A percentile compares a stretch with the other conserved stretches of the same genome.
Evolutionary conservation across 2,329 filamentous ascomycete species (phyloP).

Genomic region (Furcasterigmium furcatum): DNA sequence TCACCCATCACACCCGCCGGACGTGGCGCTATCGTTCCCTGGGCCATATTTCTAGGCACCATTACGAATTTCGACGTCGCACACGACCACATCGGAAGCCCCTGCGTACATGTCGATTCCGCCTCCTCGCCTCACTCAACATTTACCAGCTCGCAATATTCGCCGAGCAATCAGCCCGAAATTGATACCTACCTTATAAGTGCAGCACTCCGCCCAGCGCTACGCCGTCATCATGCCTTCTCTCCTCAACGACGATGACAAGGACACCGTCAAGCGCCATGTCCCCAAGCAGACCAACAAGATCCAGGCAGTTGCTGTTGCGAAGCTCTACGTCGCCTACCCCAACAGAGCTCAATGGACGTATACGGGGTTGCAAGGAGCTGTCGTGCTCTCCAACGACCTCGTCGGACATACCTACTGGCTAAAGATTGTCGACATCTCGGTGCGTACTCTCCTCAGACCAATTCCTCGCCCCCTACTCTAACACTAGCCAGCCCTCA

Average conservation of each 20-base stretch:
- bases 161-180: no score
- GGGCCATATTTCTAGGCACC: no score
- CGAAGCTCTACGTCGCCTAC: slow-evolving; percentile 88
- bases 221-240: slow-evolving; percentile 47
- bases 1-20: no score
- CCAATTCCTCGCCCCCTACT: slow-evolving; percentile 13
- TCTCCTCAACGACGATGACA: slow-evolving; percentile 86
- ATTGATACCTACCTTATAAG: no score
- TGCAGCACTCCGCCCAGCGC: no score
- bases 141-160: no score
- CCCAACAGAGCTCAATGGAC: slow-evolving; percentile 86
- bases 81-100: no score
- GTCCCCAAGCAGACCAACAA: slow-evolving; percentile 96
- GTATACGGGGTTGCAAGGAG: slow-evolving; percentile 90
- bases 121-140: no score
- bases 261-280: slow-evolving; percentile 91
- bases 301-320: slow-evolving; percentile 93
- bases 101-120: no score
- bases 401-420: slow-evolving; percentile 94
- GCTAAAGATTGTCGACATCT: slow-evolving; percentile 96
- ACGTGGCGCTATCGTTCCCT: no score
- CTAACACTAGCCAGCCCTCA: slow-evolving; percentile 51
- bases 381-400: slow-evolving; percentile 88
- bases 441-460: slow-evolving; percentile 54
- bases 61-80: no score